phyloP scores from a whole-genome alignment of 2,329 filamentous ascomycete species.

The Pseudogymnoascus sp. region DNA sequence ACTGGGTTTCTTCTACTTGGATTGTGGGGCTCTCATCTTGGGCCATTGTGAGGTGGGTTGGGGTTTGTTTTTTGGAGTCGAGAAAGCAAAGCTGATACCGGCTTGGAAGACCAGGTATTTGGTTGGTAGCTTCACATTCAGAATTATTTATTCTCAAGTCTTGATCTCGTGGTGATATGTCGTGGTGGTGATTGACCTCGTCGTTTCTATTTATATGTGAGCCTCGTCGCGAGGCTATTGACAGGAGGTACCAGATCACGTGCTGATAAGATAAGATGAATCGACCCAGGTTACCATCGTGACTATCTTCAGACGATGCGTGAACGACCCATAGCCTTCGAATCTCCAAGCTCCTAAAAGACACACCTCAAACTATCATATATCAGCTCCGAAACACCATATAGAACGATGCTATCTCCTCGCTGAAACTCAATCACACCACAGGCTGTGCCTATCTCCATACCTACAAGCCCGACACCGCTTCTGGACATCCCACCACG shows the following conservation, averaged over 20 bases:
- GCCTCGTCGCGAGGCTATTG: background rate
- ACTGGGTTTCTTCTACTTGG: background rate
- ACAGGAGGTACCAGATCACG: background rate
- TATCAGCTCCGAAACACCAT: background rate
- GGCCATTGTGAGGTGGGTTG: background rate
- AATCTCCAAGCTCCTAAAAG: background rate
- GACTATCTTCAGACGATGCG: background rate
- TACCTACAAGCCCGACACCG: background rate
- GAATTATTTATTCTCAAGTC: background rate
- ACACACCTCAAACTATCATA: background rate
- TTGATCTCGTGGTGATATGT: background rate
- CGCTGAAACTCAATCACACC: slow-evolving; percentile 1
- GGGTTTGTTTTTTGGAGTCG: background rate
- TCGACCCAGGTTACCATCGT: slow-evolving; percentile 4
- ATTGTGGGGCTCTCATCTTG: background rate
- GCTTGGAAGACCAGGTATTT: background rate
- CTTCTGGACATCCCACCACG: background rate
- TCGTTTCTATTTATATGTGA: background rate
- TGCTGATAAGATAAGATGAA: slow-evolving; percentile 5
- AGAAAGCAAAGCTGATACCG: background rate
- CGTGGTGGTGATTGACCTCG: background rate
- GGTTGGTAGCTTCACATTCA: background rate
- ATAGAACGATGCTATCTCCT: background rate
- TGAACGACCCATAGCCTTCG: background rate
- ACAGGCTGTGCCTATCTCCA: background rate